phyloP scores from a whole-genome alignment of 148 eudicot species.

The Vaccinium darrowii region DNA sequence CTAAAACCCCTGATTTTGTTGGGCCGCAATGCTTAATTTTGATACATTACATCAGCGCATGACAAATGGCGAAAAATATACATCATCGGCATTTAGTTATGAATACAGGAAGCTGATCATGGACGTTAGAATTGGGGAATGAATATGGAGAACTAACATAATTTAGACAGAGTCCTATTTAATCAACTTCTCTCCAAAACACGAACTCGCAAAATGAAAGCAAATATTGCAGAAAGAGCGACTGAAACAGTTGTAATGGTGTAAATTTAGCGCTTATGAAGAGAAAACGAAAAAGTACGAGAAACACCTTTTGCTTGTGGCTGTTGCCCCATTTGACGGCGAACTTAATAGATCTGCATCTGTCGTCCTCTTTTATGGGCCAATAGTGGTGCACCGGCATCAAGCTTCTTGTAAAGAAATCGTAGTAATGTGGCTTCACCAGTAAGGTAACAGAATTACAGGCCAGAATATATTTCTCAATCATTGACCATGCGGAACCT shows the following conservation, averaged over 20 bases:
- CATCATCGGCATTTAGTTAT: too few species aligned
- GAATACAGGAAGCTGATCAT: too few species aligned
- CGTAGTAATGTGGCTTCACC: slow-evolving; percentile 70
- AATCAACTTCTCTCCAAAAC: too few species aligned
- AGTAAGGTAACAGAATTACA: slow-evolving; percentile 76
- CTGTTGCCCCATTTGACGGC: slow-evolving; percentile 87
- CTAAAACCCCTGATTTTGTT: background rate
- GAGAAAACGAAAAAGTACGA: background rate
- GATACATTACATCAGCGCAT: background rate
- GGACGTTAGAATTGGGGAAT: too few species aligned
- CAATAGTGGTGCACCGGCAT: slow-evolving; percentile 80
- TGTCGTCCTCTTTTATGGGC: slow-evolving; percentile 71
- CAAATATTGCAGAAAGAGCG: too few species aligned
- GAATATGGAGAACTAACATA: too few species aligned
- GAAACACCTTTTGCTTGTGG: slow-evolving; percentile 61
- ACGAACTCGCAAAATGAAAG: too few species aligned
- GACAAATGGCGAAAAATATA: background rate
- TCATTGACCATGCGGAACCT: slow-evolving; percentile 94
- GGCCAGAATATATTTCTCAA: slow-evolving; percentile 86
- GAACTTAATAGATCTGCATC: slow-evolving; percentile 80
- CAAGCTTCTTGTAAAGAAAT: slow-evolving; percentile 78
- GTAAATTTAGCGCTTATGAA: background rate
- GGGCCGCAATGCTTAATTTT: background rate
- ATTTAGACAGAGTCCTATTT: too few species aligned
- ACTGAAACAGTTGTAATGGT: too few species aligned